These are phyloP conservation scores for Lepiota venenata DNA, from an alignment of 768 basidiomycete genomes.

Conservation along the genomic window DNA sequence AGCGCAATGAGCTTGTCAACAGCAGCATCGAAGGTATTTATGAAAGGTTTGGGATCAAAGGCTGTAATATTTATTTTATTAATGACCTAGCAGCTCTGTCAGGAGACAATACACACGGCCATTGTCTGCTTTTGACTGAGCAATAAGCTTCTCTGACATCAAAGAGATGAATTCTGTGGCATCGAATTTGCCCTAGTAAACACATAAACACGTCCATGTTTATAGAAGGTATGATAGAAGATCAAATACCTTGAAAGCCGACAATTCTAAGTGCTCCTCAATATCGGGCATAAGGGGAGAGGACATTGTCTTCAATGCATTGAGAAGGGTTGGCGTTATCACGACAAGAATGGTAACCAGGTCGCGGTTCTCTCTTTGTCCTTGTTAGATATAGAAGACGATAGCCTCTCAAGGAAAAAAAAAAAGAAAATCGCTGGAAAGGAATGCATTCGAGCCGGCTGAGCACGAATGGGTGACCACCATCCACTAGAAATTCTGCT, in stretches of 20 bases:
- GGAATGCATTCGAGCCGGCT: neutral
- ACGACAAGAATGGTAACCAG: neutral
- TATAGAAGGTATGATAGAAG: neutral
- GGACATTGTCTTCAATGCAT: constrained; percentile 10
- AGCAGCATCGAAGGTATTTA: constrained; percentile 86
- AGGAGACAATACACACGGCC: constrained; percentile 52
- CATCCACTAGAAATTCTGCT: constrained; percentile 63
- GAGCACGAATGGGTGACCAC: constrained; percentile 35
- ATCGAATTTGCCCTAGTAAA: constrained; percentile 78
- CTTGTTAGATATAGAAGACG: neutral
- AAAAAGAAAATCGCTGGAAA: too few species aligned
- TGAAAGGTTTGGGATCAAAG: constrained; percentile 94
- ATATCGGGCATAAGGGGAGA: constrained; percentile 23
- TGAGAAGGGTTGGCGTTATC: neutral
- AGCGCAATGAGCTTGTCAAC: constrained; percentile 86
- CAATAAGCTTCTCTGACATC: constrained; percentile 85
- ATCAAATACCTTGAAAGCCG: constrained; percentile 50
- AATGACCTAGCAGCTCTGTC: neutral
- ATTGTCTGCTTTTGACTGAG: constrained; percentile 76
- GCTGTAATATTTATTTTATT: constrained; percentile 41
- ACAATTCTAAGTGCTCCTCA: constrained; percentile 49
- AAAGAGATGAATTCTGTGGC: constrained; percentile 85
- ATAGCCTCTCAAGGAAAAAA: constrained; percentile 3
- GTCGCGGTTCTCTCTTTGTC: constrained; percentile 11
- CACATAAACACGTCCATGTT: neutral